These are phyloP conservation scores for Microbotryum intermedium DNA, from an alignment of 1,284 basidiomycete genomes.

Conservation along the genomic window DNA sequence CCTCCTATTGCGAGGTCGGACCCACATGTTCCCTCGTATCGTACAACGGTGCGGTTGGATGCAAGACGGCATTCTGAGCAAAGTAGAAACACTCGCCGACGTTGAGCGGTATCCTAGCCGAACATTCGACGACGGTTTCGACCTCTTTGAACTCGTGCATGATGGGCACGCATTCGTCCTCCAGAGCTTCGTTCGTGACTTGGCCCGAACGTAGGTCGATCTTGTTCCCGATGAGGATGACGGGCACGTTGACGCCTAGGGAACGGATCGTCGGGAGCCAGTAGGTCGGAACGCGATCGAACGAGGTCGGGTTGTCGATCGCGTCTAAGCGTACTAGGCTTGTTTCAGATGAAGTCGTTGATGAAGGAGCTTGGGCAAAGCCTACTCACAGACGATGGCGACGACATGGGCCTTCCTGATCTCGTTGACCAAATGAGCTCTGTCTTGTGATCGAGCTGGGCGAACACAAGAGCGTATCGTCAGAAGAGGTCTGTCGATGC, in stretches of 20 bases:
- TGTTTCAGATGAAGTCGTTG: no score
- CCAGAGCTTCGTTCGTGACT: constrained; percentile 87
- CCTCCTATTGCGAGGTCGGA: not conserved
- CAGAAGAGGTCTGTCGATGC: not conserved
- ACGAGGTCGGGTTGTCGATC: constrained; percentile 88
- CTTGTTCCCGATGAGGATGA: constrained; percentile 96
- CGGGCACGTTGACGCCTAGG: constrained; percentile 90
- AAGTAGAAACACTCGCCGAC: constrained; percentile 99
- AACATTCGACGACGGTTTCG: constrained; percentile 90
- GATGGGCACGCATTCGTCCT: constrained; percentile 82
- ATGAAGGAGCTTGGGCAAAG: no score
- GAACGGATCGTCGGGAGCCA: constrained; percentile 97
- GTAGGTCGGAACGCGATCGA: constrained; percentile 95
- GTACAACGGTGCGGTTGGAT: constrained; percentile 93
- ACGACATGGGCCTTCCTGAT: constrained; percentile 96
- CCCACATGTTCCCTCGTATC: constrained; percentile 87
- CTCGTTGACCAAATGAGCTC: constrained; percentile 82
- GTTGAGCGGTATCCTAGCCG: constrained; percentile 78
- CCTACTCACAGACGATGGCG: constrained; percentile 69
- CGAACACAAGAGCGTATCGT: constrained; percentile 15
- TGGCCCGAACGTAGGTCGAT: constrained; percentile 88
- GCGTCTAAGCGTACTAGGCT: no score
- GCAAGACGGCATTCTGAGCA: constrained; percentile 94
- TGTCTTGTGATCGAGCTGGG: constrained; percentile 65
- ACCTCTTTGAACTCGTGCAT: constrained; percentile 93